Evolutionary conservation across 192 early-diverging fungal genomes (phyloP).

Genomic region (Gonapodya sp.): DNA sequence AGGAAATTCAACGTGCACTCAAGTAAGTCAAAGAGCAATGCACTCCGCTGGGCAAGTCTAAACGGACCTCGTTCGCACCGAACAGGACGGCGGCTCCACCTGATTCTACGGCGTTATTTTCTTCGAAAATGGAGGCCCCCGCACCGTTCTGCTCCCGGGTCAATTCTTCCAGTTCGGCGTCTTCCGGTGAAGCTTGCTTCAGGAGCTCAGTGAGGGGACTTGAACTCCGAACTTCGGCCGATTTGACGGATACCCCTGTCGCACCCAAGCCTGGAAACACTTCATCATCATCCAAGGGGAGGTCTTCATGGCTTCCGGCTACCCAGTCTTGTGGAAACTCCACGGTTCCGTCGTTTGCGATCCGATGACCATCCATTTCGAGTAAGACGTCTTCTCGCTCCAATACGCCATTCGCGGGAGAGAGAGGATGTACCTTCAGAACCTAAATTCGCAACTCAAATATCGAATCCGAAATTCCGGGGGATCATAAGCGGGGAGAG

Average conservation of each 20-base stretch:
- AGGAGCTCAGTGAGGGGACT: not conserved
- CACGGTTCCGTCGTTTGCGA: not conserved
- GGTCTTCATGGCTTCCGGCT: not conserved
- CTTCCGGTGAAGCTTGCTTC: not conserved
- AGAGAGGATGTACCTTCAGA: not conserved
- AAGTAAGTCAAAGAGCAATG: not conserved
- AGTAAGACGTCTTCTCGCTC: not conserved
- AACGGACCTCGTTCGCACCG: not conserved
- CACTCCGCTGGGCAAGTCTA: too few species aligned
- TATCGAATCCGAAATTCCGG: too few species aligned
- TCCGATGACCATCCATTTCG: not conserved
- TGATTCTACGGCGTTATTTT: not conserved
- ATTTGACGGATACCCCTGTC: not conserved
- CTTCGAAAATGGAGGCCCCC: not conserved
- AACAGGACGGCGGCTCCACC: not conserved
- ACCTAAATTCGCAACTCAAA: too few species aligned
- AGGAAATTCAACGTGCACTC: not conserved
- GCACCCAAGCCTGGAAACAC: not conserved
- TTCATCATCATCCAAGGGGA: not conserved
- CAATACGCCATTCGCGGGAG: not conserved
- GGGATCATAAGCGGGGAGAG: too few species aligned
- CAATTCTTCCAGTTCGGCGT: not conserved
- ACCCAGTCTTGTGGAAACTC: conserved; percentile 1
- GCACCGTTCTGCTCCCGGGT: not conserved
- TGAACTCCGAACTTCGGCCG: not conserved